Evolutionary conservation across 371 early-diverging fungal genomes (phyloP).

Genomic region (Synchytrium microbalum): DNA sequence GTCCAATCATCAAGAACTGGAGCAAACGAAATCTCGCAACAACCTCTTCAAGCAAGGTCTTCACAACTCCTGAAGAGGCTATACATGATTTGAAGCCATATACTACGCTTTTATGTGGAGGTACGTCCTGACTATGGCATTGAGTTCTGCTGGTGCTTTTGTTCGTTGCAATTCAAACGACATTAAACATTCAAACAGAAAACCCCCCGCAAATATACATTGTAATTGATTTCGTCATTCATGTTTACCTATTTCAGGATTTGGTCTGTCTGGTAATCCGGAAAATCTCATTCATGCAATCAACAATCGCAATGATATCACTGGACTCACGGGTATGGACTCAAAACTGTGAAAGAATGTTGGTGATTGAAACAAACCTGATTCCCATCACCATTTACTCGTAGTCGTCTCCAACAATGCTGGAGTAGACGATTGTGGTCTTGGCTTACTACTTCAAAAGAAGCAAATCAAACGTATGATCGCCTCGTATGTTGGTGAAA

Average conservation of each 20-base stretch:
- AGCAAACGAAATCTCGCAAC: no score
- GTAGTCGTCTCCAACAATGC: slow-evolving; percentile 62
- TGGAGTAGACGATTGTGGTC: slow-evolving; percentile 51
- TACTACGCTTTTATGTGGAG: background rate
- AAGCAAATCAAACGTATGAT: slow-evolving; percentile 68
- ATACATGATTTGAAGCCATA: background rate
- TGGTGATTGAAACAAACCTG: no score
- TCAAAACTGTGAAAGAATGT: no score
- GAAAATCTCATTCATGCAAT: slow-evolving; percentile 59
- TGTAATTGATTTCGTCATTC: no score
- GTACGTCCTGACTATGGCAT: background rate
- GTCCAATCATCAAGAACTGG: no score
- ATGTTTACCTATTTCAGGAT: background rate
- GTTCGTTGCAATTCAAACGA: no score
- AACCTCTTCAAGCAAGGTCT: no score
- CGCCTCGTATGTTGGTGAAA: slow-evolving; percentile 62
- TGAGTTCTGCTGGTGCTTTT: no score
- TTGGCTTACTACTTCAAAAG: slow-evolving; percentile 52
- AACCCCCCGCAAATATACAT: no score
- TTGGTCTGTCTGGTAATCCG: slow-evolving; percentile 35
- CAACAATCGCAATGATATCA: slow-evolving; percentile 38
- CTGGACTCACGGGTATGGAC: slow-evolving; percentile 53
- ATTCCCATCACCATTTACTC: no score
- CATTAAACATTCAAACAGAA: no score
- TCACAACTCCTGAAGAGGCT: background rate